Evolutionary conservation across 305 asterid species (phyloP).

Genomic region (Nicotiana rustica): DNA sequence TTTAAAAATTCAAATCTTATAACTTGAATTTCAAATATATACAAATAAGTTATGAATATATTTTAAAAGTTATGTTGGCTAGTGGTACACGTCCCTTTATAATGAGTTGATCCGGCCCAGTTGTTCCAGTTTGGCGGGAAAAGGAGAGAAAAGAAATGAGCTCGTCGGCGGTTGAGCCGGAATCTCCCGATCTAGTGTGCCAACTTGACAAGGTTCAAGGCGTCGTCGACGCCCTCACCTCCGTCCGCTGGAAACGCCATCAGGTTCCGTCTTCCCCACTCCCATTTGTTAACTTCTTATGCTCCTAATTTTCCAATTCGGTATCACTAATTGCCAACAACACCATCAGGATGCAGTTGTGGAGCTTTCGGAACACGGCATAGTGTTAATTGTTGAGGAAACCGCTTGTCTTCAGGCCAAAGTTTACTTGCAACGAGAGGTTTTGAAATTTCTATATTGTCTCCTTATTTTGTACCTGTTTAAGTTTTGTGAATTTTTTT

Average conservation of each 20-base stretch:
- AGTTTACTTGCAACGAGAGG: slow-evolving; percentile 93
- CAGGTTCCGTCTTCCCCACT: slow-evolving; percentile 53
- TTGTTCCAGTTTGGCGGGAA: slow-evolving; percentile 60
- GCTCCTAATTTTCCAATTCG: not conserved
- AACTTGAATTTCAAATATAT: too few species aligned
- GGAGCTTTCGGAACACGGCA: slow-evolving; percentile 90
- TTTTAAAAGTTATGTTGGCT: too few species aligned
- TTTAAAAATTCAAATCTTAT: too few species aligned
- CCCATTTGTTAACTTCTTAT: not conserved
- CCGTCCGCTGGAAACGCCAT: slow-evolving; percentile 91
- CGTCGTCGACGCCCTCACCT: slow-evolving; percentile 87
- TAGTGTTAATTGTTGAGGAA: slow-evolving; percentile 91
- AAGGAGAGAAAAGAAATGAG: slow-evolving; percentile 52
- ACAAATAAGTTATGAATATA: too few species aligned
- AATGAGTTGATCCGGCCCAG: not conserved
- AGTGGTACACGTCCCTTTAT: too few species aligned
- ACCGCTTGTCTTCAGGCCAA: slow-evolving; percentile 94
- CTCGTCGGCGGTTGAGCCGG: slow-evolving; percentile 61
- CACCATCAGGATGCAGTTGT: slow-evolving; percentile 75
- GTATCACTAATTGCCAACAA: not conserved
- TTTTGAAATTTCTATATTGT: slow-evolving; percentile 32
- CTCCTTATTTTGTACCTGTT: not conserved
- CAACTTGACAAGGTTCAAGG: slow-evolving; percentile 90
- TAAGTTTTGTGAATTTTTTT: not conserved
- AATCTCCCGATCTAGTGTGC: slow-evolving; percentile 73